Base-by-base conservation (phyloP, 257 asterid species). In the Sherardia arvensis region DNA sequence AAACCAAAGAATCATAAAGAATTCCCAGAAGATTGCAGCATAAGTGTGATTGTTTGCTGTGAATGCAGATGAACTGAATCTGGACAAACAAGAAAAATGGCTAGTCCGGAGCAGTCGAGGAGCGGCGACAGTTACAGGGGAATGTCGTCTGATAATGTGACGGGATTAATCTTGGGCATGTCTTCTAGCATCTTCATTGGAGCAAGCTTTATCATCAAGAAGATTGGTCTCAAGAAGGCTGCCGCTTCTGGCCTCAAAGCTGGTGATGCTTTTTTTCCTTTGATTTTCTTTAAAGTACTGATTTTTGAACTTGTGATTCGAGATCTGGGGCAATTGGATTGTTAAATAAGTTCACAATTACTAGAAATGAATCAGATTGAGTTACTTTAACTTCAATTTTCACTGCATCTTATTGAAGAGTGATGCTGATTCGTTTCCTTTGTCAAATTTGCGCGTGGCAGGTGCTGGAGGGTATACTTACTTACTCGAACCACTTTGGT, bases 391-490 rank as follows among this genome's bases (percentile, higher is more conserved):
- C 14, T 26, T 17, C 40, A 15, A 11, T 7, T 63, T n/a, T 38
- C 47, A 38, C 1, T 38, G 18, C 47, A 38, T 38, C 12, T 38
- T 18, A 23, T 17, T 45, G 61, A 32, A 62, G 21, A 21, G 28
- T 48, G 54, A 32, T 43, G n/a, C 40, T 67, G 0, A 49, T 26
- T 59, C 22, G 45, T 22, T 29, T 57, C 36, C 53, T 23, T 48
- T 55, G 29, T 69, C 51, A 38, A 38, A 15, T n/a, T n/a, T 43
- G 40, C 51, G 62, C 22, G 40, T 64, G 62, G 27, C 86, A 90
- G 95, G 95, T 29, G 79, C 71, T 62, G 97, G 97, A 75, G 97
- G 97, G 14, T 90, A 85, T 74, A 83, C 95, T 22, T 87, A 90
- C 74, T 73, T 90, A 40, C 74, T 76, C 26, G 97, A 90, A 77